Evolutionary conservation across 805 yeast species (phyloP), one percentile per base, ranked within the genome.

Genomic region (Yarrowia divulgata): DNA sequence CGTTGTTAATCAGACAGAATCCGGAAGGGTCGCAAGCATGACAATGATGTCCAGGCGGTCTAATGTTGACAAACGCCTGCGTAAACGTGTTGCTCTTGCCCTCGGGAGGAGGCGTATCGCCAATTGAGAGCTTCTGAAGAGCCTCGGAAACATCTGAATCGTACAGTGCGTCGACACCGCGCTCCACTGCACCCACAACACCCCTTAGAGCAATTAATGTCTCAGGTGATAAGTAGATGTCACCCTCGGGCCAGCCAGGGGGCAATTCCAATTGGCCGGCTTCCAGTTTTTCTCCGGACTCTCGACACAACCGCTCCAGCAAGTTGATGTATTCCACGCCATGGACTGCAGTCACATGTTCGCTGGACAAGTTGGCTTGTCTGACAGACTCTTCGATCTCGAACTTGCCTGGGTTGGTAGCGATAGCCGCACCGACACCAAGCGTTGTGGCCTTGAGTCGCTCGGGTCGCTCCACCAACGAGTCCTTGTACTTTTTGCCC

Each of bases 1-100:
- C 96, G 74, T 91, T 91, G 78, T 91, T 91, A 67, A 91, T 81
- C 58, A 91, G 78, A 76, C 97, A 91, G 75, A 91, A 91, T 2
- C 97, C 97, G 32, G 93, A 87, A 0, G 97, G 97, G n/a, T 86
- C 84, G 69, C 89, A 87, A 0, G 92, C 89, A 74, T 90, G 95
- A 32, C 92, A 88, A 77, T 91, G 97, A 75, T 91, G 97, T 3
- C 97, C 97, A 0, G 96, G 95, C 1, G 95, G 95, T 63, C 95
- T 81, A 50, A 90, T 85, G 0, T 87, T 87, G 0, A 88, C 88
- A 78, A 90, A 90, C 1, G 89, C 88, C 29, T 48, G 48, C 10
- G 46, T 29, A 16, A 63, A 63, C 3, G 55, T 13, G 8, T 8
- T 60, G 5, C 32, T 34, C n/a, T 19, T 34, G 19, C 50, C 50